phyloP scores from a whole-genome alignment of 2,329 filamentous ascomycete species.

The Pseudogymnoascus sp. region DNA sequence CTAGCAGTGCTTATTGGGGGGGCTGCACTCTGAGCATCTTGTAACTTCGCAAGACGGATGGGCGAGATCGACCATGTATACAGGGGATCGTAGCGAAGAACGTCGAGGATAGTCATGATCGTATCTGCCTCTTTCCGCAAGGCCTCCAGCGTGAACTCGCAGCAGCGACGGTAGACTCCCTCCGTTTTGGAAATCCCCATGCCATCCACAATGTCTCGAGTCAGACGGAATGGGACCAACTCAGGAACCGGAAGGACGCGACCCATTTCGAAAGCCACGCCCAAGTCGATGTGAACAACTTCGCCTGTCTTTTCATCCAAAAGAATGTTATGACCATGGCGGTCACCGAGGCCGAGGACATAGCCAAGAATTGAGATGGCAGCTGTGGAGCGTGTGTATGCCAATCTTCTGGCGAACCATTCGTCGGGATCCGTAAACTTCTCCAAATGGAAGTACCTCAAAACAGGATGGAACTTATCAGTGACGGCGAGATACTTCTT shows the following conservation, averaged over 20 bases:
- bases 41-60: slow-evolving; percentile 54
- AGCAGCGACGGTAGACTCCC: slow-evolving; percentile 94
- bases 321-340: slow-evolving; percentile 94
- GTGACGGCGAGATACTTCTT: slow-evolving; percentile 69
- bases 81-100: slow-evolving; percentile 93
- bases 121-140: slow-evolving; percentile 91
- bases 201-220: slow-evolving; percentile 88
- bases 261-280: slow-evolving; percentile 94
- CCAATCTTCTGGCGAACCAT: slow-evolving; percentile 84
- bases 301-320: slow-evolving; percentile 85
- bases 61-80: slow-evolving; percentile 91
- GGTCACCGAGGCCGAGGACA: slow-evolving; percentile 84
- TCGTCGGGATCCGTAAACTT: slow-evolving; percentile 88
- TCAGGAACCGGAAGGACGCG: slow-evolving; percentile 93
- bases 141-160: slow-evolving; percentile 93
- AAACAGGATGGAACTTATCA: slow-evolving; percentile 80
- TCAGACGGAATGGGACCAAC: slow-evolving; percentile 89
- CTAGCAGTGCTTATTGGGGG: slow-evolving; percentile 23
- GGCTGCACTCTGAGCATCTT: slow-evolving; percentile 47
- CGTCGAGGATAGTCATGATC: slow-evolving; percentile 98
- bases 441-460: slow-evolving; percentile 97
- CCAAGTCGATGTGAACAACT: slow-evolving; percentile 93
- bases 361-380: slow-evolving; percentile 94
- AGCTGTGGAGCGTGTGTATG: slow-evolving; percentile 88
- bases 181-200: slow-evolving; percentile 96